phyloP scores from a whole-genome alignment of 1,139 yeast species.

The Taphrina deformans region DNA sequence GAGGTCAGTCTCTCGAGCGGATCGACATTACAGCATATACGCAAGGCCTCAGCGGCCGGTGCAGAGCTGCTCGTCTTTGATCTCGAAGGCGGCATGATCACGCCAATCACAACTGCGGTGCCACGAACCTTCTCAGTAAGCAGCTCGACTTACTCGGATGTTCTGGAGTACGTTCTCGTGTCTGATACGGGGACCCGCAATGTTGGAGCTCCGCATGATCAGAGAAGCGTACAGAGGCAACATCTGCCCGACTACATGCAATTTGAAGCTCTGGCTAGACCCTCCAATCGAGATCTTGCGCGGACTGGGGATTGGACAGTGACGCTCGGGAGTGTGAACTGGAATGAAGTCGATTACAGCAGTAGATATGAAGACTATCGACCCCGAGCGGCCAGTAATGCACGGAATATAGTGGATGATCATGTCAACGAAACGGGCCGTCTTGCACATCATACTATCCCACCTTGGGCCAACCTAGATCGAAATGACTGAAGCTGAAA shows the following conservation, averaged over 20 bases:
- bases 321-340: neutral
- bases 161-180: neutral
- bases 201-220: neutral
- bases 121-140: neutral
- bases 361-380: neutral
- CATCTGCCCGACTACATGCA: neutral
- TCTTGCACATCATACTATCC: too few species aligned
- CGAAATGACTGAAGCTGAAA: too few species aligned
- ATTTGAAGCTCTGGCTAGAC: neutral
- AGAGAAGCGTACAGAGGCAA: neutral
- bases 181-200: neutral
- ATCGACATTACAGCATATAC: neutral
- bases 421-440: too few species aligned
- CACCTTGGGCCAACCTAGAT: too few species aligned
- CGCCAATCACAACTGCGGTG: neutral
- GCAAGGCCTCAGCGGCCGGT: neutral
- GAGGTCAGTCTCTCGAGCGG: neutral
- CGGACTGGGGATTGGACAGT: neutral
- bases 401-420: too few species aligned
- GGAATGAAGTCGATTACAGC: neutral
- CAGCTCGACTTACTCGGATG: neutral
- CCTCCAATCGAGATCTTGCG: neutral
- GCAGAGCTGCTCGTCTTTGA: constrained; percentile 4
- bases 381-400: too few species aligned
- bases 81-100: constrained; percentile 8